Conservation (phyloP, 2,329 filamentous ascomycete species). For the Periconia sp. region DNA sequence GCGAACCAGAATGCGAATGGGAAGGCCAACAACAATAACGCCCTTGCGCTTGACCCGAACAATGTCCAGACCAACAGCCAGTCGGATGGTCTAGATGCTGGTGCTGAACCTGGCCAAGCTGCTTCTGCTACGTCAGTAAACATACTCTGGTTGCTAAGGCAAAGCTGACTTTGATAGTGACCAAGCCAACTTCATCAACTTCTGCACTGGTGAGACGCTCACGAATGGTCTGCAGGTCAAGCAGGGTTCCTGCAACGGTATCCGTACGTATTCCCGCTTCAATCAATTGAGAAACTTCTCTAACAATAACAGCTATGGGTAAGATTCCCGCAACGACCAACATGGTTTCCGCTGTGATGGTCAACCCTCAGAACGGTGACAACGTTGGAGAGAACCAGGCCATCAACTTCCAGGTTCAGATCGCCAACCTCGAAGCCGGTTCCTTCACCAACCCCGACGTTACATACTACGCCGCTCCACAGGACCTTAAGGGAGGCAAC, state of each 20-base stretch:
- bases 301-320: constrained; percentile 56
- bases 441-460: constrained; percentile 60
- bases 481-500: constrained; percentile 52
- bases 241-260: constrained; percentile 62
- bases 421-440: constrained; percentile 58
- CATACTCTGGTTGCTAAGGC: background rate
- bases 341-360: constrained; percentile 64
- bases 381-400: constrained; percentile 47
- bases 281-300: background rate
- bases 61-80: constrained; percentile 53
- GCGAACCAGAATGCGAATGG: constrained; percentile 22
- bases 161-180: constrained; percentile 49
- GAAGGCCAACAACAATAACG: constrained; percentile 23
- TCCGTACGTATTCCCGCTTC: constrained; percentile 45
- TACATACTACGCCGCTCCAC: constrained; percentile 63
- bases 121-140: constrained; percentile 54
- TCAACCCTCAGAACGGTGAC: constrained; percentile 52
- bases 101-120: constrained; percentile 47
- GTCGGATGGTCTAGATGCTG: constrained; percentile 49
- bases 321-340: constrained; percentile 57
- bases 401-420: constrained; percentile 58
- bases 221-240: constrained; percentile 62
- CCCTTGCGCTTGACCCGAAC: constrained; percentile 39
- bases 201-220: constrained; percentile 60
- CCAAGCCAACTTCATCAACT: constrained; percentile 65